These are phyloP conservation scores for Nannizziopsis arthrosporioides DNA, from an alignment of 2,329 filamentous ascomycete genomes.

Conservation along the genomic window DNA sequence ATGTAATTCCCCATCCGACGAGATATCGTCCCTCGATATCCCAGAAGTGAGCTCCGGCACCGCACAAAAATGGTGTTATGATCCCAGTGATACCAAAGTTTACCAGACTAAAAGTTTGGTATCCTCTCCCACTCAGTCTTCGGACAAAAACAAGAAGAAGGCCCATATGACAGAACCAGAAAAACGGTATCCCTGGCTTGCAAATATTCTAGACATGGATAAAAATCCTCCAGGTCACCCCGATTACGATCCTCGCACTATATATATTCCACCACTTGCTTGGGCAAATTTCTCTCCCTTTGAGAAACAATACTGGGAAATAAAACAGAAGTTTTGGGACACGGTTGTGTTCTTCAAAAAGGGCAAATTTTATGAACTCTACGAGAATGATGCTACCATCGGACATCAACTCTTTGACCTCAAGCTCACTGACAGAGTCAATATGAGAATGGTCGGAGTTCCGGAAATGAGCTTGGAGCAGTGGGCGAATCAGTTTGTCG, in stretches of 20 bases:
- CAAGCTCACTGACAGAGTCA: conserved; percentile 94
- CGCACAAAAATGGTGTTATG: conserved; percentile 69
- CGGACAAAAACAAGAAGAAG: conserved; percentile 45
- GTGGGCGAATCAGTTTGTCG: conserved; percentile 97
- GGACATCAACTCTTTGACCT: conserved; percentile 95
- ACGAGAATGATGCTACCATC: conserved; percentile 93
- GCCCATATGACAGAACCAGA: conserved; percentile 74
- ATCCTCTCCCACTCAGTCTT: conserved; percentile 13
- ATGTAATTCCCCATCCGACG: conserved; percentile 37
- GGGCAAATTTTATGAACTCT: conserved; percentile 97
- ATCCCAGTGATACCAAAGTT: conserved; percentile 47
- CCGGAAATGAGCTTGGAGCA: conserved; percentile 90
- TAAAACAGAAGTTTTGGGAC: conserved; percentile 96
- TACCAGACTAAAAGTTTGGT: conserved; percentile 32
- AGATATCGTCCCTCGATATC: conserved; percentile 46
- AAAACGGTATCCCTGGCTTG: conserved; percentile 80
- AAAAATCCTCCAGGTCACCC: conserved; percentile 65
- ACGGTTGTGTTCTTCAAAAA: conserved; percentile 99
- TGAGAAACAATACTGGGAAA: conserved; percentile 98
- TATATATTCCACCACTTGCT: conserved; percentile 75
- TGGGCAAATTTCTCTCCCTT: conserved; percentile 82
- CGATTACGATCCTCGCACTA: conserved; percentile 79
- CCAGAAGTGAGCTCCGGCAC: conserved; percentile 51
- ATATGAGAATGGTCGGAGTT: conserved; percentile 99
- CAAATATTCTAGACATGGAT: conserved; percentile 73